Conservation (phyloP, 495 filamentous ascomycete species). For the Penicillium mononematosum region DNA sequence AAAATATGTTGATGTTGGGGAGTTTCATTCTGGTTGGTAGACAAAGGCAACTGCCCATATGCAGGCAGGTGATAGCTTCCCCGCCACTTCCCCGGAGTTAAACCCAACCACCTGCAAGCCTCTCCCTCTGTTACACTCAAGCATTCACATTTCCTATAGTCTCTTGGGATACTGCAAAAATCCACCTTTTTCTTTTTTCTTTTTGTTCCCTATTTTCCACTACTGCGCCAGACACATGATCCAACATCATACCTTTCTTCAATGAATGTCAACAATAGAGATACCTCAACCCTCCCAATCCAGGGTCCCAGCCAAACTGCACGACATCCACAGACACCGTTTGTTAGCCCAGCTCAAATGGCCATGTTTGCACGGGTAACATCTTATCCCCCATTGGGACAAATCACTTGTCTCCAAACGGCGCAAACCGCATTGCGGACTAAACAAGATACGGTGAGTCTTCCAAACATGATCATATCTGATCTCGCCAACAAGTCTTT, state of each 20-base stretch:
- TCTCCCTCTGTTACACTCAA: slow-evolving; percentile 6
- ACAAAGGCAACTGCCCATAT: background rate
- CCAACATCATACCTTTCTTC: slow-evolving; percentile 11
- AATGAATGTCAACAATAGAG: slow-evolving; percentile 26
- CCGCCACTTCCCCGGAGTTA: slow-evolving; percentile 18
- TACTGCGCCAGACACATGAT: background rate
- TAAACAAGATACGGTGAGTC: slow-evolving; percentile 32
- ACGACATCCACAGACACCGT: slow-evolving; percentile 27
- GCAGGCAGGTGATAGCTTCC: slow-evolving; percentile 11
- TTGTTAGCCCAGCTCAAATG: slow-evolving; percentile 47
- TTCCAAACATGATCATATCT: background rate
- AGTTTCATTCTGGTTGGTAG: background rate
- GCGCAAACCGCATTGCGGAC: slow-evolving; percentile 25
- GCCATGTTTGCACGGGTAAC: slow-evolving; percentile 52
- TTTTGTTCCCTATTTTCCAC: background rate
- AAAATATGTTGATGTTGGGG: background rate
- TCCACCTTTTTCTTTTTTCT: too few relatives aligned
- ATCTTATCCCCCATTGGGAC: slow-evolving; percentile 66
- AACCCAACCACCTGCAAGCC: background rate
- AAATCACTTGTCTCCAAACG: slow-evolving; percentile 59
- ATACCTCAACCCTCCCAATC: slow-evolving; percentile 29
- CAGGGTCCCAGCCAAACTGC: slow-evolving; percentile 13
- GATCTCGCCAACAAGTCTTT: background rate
- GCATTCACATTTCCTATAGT: background rate
- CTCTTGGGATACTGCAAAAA: background rate